Evolutionary conservation across 257 asterid species (phyloP).

Genomic region (Datura wrightii): DNA sequence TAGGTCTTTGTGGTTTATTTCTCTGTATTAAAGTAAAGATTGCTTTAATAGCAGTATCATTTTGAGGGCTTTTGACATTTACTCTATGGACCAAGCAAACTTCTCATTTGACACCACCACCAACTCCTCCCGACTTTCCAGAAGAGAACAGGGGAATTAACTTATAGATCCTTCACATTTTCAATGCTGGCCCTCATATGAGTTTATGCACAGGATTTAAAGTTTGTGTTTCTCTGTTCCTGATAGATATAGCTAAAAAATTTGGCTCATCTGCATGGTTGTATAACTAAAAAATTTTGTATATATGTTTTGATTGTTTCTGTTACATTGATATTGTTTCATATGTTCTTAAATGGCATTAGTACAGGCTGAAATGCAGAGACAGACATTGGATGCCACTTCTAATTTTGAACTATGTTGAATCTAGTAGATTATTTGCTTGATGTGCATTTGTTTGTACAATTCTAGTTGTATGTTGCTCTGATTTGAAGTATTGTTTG

Average conservation of each 20-base stretch:
- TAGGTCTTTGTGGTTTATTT: conserved; percentile 22
- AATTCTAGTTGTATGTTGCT: neutral
- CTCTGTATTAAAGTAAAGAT: neutral
- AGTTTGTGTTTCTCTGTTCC: neutral
- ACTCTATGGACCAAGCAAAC: conserved; percentile 13
- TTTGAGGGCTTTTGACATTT: conserved; percentile 4
- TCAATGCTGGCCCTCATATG: conserved; percentile 16
- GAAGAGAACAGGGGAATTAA: conserved; percentile 2
- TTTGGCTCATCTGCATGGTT: neutral
- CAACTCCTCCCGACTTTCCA: neutral
- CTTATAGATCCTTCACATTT: neutral
- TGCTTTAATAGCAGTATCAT: neutral
- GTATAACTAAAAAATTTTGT: neutral
- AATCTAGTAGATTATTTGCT: conserved; percentile 21
- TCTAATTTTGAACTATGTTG: conserved; percentile 5
- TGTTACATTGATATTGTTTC: neutral
- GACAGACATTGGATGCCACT: neutral
- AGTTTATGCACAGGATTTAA: neutral
- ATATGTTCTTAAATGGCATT: neutral
- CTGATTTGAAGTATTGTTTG: neutral
- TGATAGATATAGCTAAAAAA: neutral
- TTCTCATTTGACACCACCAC: neutral
- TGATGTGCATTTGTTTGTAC: conserved; percentile 1
- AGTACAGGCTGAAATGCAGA: conserved; percentile 1
- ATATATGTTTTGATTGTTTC: neutral